phyloP scores from a whole-genome alignment of 305 asterid species.

The Caryopteris hybrid region DNA sequence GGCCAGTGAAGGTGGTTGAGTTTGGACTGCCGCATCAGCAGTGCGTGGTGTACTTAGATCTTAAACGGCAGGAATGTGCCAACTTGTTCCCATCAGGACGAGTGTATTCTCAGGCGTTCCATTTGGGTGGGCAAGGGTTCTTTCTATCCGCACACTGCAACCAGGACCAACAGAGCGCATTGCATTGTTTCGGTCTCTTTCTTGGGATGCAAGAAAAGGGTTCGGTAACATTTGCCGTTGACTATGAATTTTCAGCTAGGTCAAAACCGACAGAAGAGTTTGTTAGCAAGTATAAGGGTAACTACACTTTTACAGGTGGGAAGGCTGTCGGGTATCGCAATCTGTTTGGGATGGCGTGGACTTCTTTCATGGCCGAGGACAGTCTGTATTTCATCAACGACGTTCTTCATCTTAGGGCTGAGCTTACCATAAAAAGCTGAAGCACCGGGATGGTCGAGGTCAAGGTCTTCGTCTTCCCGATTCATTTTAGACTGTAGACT shows the following conservation, averaged over 20 bases:
- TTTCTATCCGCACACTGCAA: conserved; percentile 94
- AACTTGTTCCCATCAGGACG: conserved; percentile 73
- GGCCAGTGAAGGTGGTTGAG: conserved; percentile 84
- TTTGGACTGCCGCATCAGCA: conserved; percentile 80
- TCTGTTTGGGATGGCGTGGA: conserved; percentile 75
- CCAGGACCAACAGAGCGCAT: conserved; percentile 83
- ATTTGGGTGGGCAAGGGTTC: conserved; percentile 91
- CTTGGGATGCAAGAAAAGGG: conserved; percentile 94
- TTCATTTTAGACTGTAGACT: background rate
- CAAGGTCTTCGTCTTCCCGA: too few relatives aligned
- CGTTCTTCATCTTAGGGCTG: conserved; percentile 80
- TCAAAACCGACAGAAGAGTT: conserved; percentile 73
- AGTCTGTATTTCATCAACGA: conserved; percentile 70
- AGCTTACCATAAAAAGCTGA: conserved; percentile 63
- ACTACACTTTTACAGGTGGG: conserved; percentile 80
- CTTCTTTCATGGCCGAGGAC: conserved; percentile 79
- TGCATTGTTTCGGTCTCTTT: conserved; percentile 84
- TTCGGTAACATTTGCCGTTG: conserved; percentile 62
- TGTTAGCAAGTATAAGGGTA: conserved; percentile 77
- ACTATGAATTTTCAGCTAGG: conserved; percentile 86
- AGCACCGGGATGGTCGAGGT: too few relatives aligned
- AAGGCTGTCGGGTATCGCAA: conserved; percentile 90
- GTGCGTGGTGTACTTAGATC: conserved; percentile 84
- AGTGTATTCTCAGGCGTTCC: conserved; percentile 89
- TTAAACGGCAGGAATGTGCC: conserved; percentile 67